Evolutionary conservation across 2,329 filamentous ascomycete species (phyloP).

Genomic region (Penicillium hesseltinei): DNA sequence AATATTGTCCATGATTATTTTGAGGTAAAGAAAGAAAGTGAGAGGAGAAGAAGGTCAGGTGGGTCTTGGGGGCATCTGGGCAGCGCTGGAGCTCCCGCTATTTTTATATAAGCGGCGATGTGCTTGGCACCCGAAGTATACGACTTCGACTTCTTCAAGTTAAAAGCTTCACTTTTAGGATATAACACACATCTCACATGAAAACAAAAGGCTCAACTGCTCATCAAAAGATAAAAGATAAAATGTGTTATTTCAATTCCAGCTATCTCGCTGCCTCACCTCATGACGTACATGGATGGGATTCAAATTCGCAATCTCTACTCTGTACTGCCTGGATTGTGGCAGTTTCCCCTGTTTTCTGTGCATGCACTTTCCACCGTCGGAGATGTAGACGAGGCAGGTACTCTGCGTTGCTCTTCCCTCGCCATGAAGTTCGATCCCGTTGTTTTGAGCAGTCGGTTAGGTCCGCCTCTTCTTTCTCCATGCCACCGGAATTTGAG

Average conservation of each 20-base stretch:
- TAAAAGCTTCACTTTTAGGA: neutral
- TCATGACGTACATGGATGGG: conserved; percentile 26
- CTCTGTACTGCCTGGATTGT: conserved; percentile 2
- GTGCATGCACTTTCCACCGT: neutral
- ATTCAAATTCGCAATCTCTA: conserved; percentile 20
- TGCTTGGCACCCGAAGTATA: conserved; percentile 13
- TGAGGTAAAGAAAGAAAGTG: conserved; percentile 35
- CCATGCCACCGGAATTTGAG: conserved; percentile 9
- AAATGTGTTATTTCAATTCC: conserved; percentile 15
- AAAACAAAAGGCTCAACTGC: accelerated
- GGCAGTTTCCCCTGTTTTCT: neutral
- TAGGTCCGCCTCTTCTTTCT: conserved; percentile 6
- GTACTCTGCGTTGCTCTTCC: neutral
- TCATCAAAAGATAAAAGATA: neutral
- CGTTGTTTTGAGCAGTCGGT: neutral
- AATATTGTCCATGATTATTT: conserved; percentile 62
- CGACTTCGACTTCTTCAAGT: neutral
- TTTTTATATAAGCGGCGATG: conserved; percentile 22
- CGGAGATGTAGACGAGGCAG: neutral
- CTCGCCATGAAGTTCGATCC: conserved; percentile 2
- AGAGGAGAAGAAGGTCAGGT: conserved; percentile 21
- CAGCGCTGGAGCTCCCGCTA: neutral
- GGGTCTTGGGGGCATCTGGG: conserved; percentile 5
- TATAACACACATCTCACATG: neutral
- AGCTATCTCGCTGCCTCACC: conserved; percentile 12